These are phyloP conservation scores for Verticillium isaacii DNA, from an alignment of 2,329 filamentous ascomycete genomes.

Conservation along the genomic window DNA sequence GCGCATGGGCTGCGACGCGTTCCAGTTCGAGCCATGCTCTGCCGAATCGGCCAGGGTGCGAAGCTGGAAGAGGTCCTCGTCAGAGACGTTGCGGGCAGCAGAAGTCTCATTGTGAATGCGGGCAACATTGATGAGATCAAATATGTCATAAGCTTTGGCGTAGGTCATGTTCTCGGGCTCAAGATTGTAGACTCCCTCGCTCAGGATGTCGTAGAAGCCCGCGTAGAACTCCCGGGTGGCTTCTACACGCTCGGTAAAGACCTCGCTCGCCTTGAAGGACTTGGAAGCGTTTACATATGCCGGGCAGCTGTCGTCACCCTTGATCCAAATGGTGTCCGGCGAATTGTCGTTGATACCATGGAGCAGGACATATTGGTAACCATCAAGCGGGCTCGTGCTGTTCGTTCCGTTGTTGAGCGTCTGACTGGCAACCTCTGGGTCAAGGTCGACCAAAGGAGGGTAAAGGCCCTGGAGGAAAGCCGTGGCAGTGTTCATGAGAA, in stretches of 20 bases:
- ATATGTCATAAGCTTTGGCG: slow-evolving; percentile 28
- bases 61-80: slow-evolving; percentile 25
- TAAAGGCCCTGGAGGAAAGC: slow-evolving; percentile 30
- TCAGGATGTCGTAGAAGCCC: slow-evolving; percentile 21
- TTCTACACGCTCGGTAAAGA: slow-evolving; percentile 18
- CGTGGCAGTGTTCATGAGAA: slow-evolving; percentile 28
- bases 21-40: slow-evolving; percentile 25
- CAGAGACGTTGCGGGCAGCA: slow-evolving; percentile 22
- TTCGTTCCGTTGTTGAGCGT: slow-evolving; percentile 25
- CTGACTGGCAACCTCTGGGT: slow-evolving; percentile 19
- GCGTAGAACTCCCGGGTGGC: slow-evolving; percentile 24
- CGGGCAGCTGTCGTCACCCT: slow-evolving; percentile 28
- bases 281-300: slow-evolving; percentile 19
- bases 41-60: slow-evolving; percentile 25
- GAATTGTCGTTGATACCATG: slow-evolving; percentile 23
- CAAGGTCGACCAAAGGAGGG: slow-evolving; percentile 22
- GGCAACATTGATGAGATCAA: slow-evolving; percentile 29
- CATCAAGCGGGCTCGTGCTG: slow-evolving; percentile 21
- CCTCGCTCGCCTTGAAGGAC: slow-evolving; percentile 21
- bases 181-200: slow-evolving; percentile 24
- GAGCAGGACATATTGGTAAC: slow-evolving; percentile 28
- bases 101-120: slow-evolving; percentile 25
- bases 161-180: slow-evolving; percentile 25
- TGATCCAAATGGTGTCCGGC: slow-evolving; percentile 30
- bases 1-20: slow-evolving; percentile 20